Evolutionary conservation across 495 filamentous ascomycete genomes (phyloP).

Genomic region (Penicillium macrosclerotiorum): DNA sequence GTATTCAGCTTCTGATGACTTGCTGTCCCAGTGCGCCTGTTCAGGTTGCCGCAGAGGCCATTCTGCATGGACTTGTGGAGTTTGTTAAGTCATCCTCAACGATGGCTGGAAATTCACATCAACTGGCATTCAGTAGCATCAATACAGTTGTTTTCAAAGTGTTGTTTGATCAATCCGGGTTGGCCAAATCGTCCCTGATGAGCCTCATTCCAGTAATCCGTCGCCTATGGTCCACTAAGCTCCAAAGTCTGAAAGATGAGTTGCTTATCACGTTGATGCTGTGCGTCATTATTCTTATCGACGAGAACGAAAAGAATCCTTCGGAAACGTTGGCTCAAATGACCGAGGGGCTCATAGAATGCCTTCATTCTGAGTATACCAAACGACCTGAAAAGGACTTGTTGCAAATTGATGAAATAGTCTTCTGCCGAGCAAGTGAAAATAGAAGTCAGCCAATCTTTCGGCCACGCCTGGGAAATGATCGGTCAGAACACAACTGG

Average conservation of each 20-base stretch:
- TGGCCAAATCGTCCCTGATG: constrained; percentile 56
- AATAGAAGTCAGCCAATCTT: constrained; percentile 21
- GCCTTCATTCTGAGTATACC: constrained; percentile 70
- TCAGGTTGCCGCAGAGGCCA: constrained; percentile 51
- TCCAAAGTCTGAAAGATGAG: constrained; percentile 62
- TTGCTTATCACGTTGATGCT: constrained; percentile 70
- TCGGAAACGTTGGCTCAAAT: constrained; percentile 27
- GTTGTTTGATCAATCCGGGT: constrained; percentile 62
- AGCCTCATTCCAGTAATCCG: constrained; percentile 69
- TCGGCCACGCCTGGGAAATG: constrained; percentile 40
- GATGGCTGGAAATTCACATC: constrained; percentile 60
- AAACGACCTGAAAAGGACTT: constrained; percentile 66
- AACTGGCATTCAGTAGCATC: constrained; percentile 69
- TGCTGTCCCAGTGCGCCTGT: constrained; percentile 71
- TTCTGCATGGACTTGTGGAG: constrained; percentile 57
- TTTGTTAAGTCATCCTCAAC: constrained; percentile 59
- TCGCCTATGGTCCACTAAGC: constrained; percentile 68
- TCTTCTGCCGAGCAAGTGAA: constrained; percentile 44
- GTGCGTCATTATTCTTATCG: constrained; percentile 38
- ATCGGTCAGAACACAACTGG: constrained; percentile 50
- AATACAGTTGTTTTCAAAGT: constrained; percentile 66
- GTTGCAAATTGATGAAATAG: constrained; percentile 73
- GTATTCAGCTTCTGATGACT: constrained; percentile 64
- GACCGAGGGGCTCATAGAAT: constrained; percentile 57
- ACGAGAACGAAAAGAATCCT: constrained; percentile 22